Conservation (phyloP, 192 early-diverging fungal species). For the Nowakowskiella sp. region DNA sequence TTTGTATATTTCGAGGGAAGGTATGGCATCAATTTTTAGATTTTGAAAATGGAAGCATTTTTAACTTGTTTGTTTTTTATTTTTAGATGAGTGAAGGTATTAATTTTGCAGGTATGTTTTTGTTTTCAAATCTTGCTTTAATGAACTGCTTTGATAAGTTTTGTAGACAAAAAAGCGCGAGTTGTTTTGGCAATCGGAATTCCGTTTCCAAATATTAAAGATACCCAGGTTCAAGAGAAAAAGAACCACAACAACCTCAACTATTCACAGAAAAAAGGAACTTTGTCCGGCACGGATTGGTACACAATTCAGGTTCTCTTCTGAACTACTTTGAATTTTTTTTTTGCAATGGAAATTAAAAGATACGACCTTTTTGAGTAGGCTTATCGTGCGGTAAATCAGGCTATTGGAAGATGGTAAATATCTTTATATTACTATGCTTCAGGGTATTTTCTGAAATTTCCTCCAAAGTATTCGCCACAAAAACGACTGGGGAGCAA, state of each 20-base stretch:
- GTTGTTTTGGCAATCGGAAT: conserved; percentile 45
- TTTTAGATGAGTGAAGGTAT: conserved; percentile 24
- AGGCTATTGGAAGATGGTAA: conserved; percentile 52
- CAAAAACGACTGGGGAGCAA: conserved; percentile 47
- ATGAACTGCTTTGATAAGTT: too few relatives aligned
- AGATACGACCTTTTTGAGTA: conserved; percentile 49
- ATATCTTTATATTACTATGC: too few relatives aligned
- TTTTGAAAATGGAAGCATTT: too few relatives aligned
- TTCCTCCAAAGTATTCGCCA: conserved; percentile 55
- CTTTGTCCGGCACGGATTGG: conserved; percentile 39
- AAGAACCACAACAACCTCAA: conserved; percentile 36
- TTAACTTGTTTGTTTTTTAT: not conserved
- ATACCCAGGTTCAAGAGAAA: conserved; percentile 39
- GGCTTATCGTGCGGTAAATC: conserved; percentile 55
- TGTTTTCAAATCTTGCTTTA: too few relatives aligned
- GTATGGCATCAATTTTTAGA: too few relatives aligned
- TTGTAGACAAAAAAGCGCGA: conserved; percentile 12
- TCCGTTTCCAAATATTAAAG: conserved; percentile 36
- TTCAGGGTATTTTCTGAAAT: too few relatives aligned
- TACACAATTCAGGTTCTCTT: conserved; percentile 12
- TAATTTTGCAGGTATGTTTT: too few relatives aligned
- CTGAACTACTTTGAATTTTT: not conserved
- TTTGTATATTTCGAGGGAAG: conserved; percentile 18
- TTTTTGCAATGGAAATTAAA: too few relatives aligned
- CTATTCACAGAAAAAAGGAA: not conserved